These are phyloP conservation scores for Stemphylium vesicarium DNA, from an alignment of 2,329 filamentous ascomycete species.

Conservation along the genomic window DNA sequence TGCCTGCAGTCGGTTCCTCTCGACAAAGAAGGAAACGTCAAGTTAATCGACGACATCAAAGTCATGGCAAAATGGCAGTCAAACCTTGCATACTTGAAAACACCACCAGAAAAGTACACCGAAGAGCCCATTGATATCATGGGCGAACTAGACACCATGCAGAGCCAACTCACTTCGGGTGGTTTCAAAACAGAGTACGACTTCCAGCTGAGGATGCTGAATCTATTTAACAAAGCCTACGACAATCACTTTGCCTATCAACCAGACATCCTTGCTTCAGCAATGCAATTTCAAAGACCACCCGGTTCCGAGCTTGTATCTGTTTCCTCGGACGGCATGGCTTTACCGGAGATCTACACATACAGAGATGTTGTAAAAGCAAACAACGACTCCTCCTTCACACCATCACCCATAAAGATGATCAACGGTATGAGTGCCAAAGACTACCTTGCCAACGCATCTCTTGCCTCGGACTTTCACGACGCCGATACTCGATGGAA, in stretches of 20 bases:
- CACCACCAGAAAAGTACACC: conserved; percentile 46
- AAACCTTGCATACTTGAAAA: conserved; percentile 48
- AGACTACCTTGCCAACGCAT: conserved; percentile 43
- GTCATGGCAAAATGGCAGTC: conserved; percentile 49
- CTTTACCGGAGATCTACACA: conserved; percentile 47
- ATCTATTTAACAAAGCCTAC: conserved; percentile 46
- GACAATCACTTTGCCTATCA: conserved; percentile 52
- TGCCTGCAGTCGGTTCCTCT: conserved; percentile 49
- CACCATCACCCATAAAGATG: conserved; percentile 44
- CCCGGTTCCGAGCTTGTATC: conserved; percentile 41
- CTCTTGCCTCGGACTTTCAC: conserved; percentile 41
- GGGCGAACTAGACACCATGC: conserved; percentile 45
- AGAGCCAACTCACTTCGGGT: conserved; percentile 34
- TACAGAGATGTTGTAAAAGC: conserved; percentile 39
- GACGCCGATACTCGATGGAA: conserved; percentile 53
- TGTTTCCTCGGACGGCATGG: conserved; percentile 45
- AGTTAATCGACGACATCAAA: conserved; percentile 45
- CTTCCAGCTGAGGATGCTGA: conserved; percentile 47
- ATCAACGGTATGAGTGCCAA: conserved; percentile 48
- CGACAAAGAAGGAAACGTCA: conserved; percentile 39
- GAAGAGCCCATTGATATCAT: conserved; percentile 50
- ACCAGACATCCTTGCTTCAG: conserved; percentile 45
- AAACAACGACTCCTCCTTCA: conserved; percentile 36
- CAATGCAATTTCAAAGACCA: conserved; percentile 47
- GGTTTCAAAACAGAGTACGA: conserved; percentile 50